phyloP scores from a whole-genome alignment of 2,329 filamentous ascomycete genomes.

The Beauveria bassiana region DNA sequence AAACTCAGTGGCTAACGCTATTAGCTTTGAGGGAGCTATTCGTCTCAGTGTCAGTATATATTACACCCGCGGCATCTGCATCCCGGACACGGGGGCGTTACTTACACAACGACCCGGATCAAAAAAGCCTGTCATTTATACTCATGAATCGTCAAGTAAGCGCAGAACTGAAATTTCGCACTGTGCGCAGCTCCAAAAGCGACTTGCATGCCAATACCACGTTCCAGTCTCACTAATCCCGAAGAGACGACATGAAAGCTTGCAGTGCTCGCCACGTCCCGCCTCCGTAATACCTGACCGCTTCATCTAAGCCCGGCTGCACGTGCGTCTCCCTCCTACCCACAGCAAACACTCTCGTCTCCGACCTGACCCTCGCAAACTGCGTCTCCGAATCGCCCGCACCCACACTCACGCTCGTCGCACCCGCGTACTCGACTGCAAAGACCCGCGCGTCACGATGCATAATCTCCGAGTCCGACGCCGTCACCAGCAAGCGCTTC shows the following conservation, averaged over 20 bases:
- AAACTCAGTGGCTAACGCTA: background rate
- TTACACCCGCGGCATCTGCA: too few species aligned
- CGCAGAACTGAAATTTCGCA: too few species aligned
- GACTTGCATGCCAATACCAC: background rate
- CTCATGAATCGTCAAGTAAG: too few species aligned
- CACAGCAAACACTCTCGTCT: constrained; percentile 2
- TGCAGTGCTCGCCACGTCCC: constrained; percentile 8
- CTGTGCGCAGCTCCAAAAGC: too few species aligned
- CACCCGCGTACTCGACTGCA: background rate
- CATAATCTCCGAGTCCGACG: constrained; percentile 7
- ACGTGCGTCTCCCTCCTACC: constrained; percentile 10
- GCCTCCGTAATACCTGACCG: constrained; percentile 1
- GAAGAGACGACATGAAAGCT: background rate
- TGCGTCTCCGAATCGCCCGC: background rate
- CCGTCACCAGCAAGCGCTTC: constrained; percentile 5
- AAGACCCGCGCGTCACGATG: constrained; percentile 3
- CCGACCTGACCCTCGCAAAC: background rate
- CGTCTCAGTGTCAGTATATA: too few species aligned
- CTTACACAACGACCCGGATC: too few species aligned
- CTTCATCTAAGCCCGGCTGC: constrained; percentile 10
- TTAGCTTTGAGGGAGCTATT: too few species aligned
- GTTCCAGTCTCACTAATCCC: background rate
- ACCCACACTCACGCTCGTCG: background rate
- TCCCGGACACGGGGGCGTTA: too few species aligned
- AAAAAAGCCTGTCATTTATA: too few species aligned